These are phyloP conservation scores for Rhodofomes roseus DNA, from an alignment of 1,284 basidiomycete genomes.

Conservation along the genomic window DNA sequence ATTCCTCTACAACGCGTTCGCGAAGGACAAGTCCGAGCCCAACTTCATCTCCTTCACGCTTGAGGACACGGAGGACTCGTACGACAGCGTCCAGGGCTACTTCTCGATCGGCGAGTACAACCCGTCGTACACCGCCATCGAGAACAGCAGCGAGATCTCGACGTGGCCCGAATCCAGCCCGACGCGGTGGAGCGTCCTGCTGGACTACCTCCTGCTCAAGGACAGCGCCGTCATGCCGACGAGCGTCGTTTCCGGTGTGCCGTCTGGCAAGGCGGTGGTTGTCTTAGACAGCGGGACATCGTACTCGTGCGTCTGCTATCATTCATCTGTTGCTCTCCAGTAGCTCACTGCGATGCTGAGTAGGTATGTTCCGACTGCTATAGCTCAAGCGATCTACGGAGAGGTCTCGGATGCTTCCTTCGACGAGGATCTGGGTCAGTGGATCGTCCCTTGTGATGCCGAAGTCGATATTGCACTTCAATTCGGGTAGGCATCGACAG, in stretches of 20 bases:
- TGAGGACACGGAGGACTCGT: constrained; percentile 49
- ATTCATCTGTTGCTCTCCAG: not conserved
- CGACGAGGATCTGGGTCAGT: constrained; percentile 48
- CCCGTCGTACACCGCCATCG: constrained; percentile 52
- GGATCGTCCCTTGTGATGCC: constrained; percentile 64
- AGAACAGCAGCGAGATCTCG: constrained; percentile 51
- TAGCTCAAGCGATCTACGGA: constrained; percentile 65
- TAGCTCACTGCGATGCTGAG: constrained; percentile 6
- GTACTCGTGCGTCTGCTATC: constrained; percentile 52
- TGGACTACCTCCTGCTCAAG: constrained; percentile 66
- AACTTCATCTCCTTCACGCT: constrained; percentile 78
- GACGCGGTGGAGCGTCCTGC: constrained; percentile 67
- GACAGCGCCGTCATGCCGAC: constrained; percentile 46
- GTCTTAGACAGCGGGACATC: constrained; percentile 77
- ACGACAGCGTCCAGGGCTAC: constrained; percentile 54
- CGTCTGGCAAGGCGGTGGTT: constrained; percentile 64
- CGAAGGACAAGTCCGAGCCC: constrained; percentile 59
- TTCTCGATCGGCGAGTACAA: constrained; percentile 76
- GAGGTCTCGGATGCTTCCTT: constrained; percentile 55
- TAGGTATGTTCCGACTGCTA: constrained; percentile 61
- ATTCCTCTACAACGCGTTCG: constrained; percentile 71
- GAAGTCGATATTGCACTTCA: constrained; percentile 76
- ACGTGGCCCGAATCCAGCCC: constrained; percentile 67
- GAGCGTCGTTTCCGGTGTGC: constrained; percentile 52
- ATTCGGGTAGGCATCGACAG: constrained; percentile 49